Evolutionary conservation across 345 rosid genomes (phyloP).

Genomic region (Rhizophora apiculata): DNA sequence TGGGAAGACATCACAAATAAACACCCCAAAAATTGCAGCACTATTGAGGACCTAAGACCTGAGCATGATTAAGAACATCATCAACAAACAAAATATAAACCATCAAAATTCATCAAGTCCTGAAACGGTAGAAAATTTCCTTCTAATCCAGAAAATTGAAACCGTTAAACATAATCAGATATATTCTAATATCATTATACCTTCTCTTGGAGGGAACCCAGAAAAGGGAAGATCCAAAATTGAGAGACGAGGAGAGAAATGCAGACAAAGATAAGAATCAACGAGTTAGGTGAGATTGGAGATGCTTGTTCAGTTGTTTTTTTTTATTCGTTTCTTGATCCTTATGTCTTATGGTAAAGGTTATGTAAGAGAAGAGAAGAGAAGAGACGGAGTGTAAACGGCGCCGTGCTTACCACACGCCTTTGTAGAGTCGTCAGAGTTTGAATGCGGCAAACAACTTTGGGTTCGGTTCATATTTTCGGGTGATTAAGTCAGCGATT

Average conservation of each 20-base stretch:
- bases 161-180: no score
- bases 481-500: background rate
- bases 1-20: background rate
- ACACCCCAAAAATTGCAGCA: background rate
- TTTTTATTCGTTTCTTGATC: no score
- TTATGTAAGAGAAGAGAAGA: background rate
- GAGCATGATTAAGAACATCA: background rate
- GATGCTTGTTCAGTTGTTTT: background rate
- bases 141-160: background rate
- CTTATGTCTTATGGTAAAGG: no score
- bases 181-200: slow-evolving; percentile 3
- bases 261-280: slow-evolving; percentile 19
- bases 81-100: background rate
- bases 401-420: slow-evolving; percentile 50
- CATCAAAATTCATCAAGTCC: no score
- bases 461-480: background rate
- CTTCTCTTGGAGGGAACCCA: background rate
- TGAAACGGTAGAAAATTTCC: background rate
- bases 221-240: background rate
- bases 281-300: slow-evolving; percentile 25
- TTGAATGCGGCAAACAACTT: background rate
- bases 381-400: slow-evolving; percentile 20
- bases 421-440: background rate
- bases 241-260: background rate
- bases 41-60: background rate